Base-by-base conservation (phyloP, 2,329 filamentous ascomycete species). In the Colletotrichum ledebouriae region DNA sequence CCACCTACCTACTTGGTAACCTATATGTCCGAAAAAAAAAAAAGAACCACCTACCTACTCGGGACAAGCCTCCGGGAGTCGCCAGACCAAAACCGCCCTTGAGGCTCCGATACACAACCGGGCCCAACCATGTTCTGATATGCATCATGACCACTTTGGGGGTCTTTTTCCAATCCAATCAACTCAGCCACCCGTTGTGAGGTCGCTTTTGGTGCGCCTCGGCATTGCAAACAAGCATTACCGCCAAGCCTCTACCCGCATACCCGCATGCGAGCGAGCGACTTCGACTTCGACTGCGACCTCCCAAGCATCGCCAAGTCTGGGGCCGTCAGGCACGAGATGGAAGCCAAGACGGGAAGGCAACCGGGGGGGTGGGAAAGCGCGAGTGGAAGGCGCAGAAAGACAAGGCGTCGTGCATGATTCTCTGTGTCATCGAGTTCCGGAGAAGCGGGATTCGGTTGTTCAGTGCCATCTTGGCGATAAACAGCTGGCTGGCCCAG, bases 211-310 rank as follows among this genome's bases (percentile, higher is more conserved):
- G 10, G 39, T 29, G 39, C 53, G 66, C 62, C 56, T 69, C 66
- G 66, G 66, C 56, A 69, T 37, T 66, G 13, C 47, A 69, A 66
- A 69, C 66, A 69, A 69, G 66, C 66, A 66, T 69, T 69, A 69
- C 56, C 56, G 66, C 66, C 66, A 69, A 69, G 66, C 60, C 61
- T 29, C 55, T 47, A 68, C 60, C 65, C 65, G 61, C 65, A 41
- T 59, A 37, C 55, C 53, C 61, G 52, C 62, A 65, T 68, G 49
- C 33, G 47, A 53, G 60, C 53, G 25, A 58, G 7, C 29, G 29
- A 25, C 25, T 25, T 29, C 34, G n/a, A 42, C 34, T 61, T 29
- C 46, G 41, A 63, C 25, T 59, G 17, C 60, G 12, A 55, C 46
- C 52, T 39, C 34, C 6, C 52, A 53, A 53, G 25, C 52, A 29